Base-by-base conservation (phyloP, 2,329 filamentous ascomycete species). In the Alternaria angustiovoidea region DNA sequence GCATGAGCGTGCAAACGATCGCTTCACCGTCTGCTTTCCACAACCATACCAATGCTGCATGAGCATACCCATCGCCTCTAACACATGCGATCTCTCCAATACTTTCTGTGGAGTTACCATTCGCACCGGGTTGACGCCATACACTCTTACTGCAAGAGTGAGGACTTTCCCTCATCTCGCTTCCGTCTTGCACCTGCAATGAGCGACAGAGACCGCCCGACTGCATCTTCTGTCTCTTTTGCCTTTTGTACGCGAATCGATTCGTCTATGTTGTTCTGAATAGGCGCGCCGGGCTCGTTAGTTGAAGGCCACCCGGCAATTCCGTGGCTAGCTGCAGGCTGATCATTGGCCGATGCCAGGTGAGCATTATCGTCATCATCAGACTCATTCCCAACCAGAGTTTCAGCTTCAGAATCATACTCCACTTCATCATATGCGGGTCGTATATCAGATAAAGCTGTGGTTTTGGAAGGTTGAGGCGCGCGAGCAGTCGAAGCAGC, bases 361-460 rank as follows among this genome's bases (percentile, higher is more conserved):
- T 26, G n/a, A 62, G 32, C 18, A 52, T 34, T 8, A 60, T 16
- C n/a, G 42, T 48, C 32, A 42, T 38, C 42, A 57, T 60, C 26
- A 63, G n/a, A 41, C 54, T 55, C 39, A 58, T 16, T n/a, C 38
- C 28, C 30, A 32, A 55, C 51, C 51, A 58, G 16, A 63, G 41
- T 46, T 18, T 51, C 38, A 57, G 20, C 32, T 54, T 58, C 26
- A 63, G 34, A 54, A 43, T 49, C 18, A 63, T 42, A 34, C 48
- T 57, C 22, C 41, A 52, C 2, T 11, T 41, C 14, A 32, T 54
- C 20, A 47, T 46, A 12, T 9, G 24, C 14, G 51, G 54, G 46
- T 63, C 58, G 51, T 63, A 32, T 4, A 57, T 24, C 9, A 63
- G 54, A 30, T 38, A 58, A 2, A 63, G 34, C 22, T 61, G 22